A percentile compares a stretch with the other conserved stretches of the same genome.
Evolutionary conservation across 1,139 yeast genomes (phyloP).

Genomic region (Blastobotrys persicus): DNA sequence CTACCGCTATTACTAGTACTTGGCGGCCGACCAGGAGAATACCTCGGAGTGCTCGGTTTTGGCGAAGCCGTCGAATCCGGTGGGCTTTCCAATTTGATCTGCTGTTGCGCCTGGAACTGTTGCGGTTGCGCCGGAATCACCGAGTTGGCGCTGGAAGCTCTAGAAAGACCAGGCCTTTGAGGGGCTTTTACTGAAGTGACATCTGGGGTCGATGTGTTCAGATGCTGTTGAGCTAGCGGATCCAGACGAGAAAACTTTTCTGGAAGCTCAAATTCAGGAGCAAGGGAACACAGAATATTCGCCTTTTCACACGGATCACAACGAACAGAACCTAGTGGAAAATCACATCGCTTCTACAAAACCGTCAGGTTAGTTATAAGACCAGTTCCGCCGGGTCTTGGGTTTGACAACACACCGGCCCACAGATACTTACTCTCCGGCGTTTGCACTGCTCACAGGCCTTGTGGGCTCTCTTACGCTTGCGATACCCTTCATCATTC

Average conservation of each 20-base stretch:
- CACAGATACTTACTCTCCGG: constrained; percentile 32
- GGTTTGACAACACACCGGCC: not conserved
- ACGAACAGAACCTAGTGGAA: constrained; percentile 30
- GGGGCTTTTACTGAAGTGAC: not conserved
- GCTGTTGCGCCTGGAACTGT: not conserved
- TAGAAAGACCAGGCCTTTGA: not conserved
- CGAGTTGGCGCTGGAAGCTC: constrained; percentile 18
- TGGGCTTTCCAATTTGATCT: not conserved
- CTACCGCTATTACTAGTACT: constrained; percentile 12
- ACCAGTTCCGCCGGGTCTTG: no score
- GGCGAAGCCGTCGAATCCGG: not conserved
- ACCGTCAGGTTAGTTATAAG: no score
- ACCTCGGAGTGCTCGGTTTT: not conserved
- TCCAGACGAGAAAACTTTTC: constrained; percentile 32
- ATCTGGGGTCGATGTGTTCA: not conserved
- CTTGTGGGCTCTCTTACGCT: constrained; percentile 52
- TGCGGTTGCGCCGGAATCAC: constrained; percentile 7
- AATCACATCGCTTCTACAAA: constrained; percentile 33
- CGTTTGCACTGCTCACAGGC: constrained; percentile 53
- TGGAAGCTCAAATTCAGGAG: constrained; percentile 33
- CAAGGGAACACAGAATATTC: constrained; percentile 34
- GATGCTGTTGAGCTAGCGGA: constrained; percentile 23
- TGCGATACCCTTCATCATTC: constrained; percentile 52
- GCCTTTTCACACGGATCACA: constrained; percentile 37
- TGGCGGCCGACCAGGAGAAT: not conserved